These are phyloP conservation scores for Aspergillus pseudoterreus DNA, from an alignment of 2,329 filamentous ascomycete genomes.

Conservation along the genomic window DNA sequence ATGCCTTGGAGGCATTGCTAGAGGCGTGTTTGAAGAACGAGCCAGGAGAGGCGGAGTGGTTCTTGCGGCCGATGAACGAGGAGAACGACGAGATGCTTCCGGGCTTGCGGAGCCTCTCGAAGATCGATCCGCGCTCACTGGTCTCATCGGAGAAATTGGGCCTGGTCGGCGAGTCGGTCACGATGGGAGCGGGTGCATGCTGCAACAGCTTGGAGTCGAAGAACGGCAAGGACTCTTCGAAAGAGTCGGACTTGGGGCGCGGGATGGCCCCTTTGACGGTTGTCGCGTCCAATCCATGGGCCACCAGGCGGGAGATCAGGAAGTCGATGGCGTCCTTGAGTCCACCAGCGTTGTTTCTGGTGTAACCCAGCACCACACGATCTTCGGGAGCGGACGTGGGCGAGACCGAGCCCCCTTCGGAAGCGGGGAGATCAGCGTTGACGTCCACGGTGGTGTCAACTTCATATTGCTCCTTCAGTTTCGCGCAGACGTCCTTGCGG, in stretches of 20 bases:
- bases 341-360: conserved; percentile 92
- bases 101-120: conserved; percentile 90
- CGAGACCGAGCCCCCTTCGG: conserved; percentile 38
- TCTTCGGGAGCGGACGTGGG: conserved; percentile 49
- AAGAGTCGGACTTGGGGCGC: conserved; percentile 97
- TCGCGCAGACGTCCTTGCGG: conserved; percentile 71
- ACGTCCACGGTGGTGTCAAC: conserved; percentile 75
- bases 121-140: conserved; percentile 75
- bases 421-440: conserved; percentile 26
- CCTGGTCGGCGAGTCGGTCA: conserved; percentile 85
- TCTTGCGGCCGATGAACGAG: conserved; percentile 96
- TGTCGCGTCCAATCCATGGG: conserved; percentile 80
- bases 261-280: conserved; percentile 92
- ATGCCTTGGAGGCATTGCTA: conserved; percentile 87
- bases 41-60: conserved; percentile 78
- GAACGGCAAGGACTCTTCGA: conserved; percentile 93
- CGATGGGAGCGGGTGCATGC: conserved; percentile 75
- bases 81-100: conserved; percentile 92
- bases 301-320: conserved; percentile 78
- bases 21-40: conserved; percentile 91
- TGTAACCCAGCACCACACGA: conserved; percentile 73
- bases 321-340: conserved; percentile 96
- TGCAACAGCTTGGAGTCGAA: conserved; percentile 97
- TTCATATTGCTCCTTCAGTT: conserved; percentile 87
- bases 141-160: conserved; percentile 77